Evolutionary conservation across 768 basidiomycete species (phyloP).

Genomic region (Arthromyces matolae): DNA sequence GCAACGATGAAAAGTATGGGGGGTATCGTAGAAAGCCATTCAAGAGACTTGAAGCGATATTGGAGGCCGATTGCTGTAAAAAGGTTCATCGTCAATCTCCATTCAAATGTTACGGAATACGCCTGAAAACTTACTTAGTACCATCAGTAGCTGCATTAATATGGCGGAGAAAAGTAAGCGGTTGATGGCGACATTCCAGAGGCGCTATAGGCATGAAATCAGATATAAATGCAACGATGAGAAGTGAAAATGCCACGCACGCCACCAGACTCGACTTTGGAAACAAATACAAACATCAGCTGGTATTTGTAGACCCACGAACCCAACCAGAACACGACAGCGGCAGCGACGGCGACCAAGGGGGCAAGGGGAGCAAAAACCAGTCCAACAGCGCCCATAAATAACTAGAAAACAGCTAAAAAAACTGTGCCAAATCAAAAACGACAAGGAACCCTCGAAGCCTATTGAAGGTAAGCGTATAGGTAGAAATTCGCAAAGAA

Average conservation of each 20-base stretch:
- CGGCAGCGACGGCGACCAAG: constrained; percentile 78
- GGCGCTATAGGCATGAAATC: constrained; percentile 45
- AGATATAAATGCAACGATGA: constrained; percentile 1
- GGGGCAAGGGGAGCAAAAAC: constrained; percentile 96
- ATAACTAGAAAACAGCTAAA: constrained; percentile 74
- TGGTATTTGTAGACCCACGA: constrained; percentile 95
- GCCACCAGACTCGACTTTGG: constrained; percentile 90
- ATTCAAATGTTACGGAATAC: too few relatives aligned
- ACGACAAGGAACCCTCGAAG: constrained; percentile 92
- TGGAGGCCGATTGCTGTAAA: constrained; percentile 79
- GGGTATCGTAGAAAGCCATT: constrained; percentile 83
- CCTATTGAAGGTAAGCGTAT: constrained; percentile 31
- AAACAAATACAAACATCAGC: constrained; percentile 89
- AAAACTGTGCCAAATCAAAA: constrained; percentile 93
- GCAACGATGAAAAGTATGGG: constrained; percentile 72
- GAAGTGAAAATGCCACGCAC: constrained; percentile 41
- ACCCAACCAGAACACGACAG: constrained; percentile 82
- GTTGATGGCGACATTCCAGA: constrained; percentile 95
- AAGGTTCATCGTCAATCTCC: constrained; percentile 8
- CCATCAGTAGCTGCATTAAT: constrained; percentile 85
- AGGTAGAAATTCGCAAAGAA: neutral
- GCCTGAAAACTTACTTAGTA: constrained; percentile 79
- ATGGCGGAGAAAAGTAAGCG: constrained; percentile 74
- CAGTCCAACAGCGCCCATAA: constrained; percentile 90
- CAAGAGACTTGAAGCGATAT: constrained; percentile 65